Evolutionary conservation across 2,329 filamentous ascomycete species (phyloP).

Genomic region (Hypomyces rosellus): DNA sequence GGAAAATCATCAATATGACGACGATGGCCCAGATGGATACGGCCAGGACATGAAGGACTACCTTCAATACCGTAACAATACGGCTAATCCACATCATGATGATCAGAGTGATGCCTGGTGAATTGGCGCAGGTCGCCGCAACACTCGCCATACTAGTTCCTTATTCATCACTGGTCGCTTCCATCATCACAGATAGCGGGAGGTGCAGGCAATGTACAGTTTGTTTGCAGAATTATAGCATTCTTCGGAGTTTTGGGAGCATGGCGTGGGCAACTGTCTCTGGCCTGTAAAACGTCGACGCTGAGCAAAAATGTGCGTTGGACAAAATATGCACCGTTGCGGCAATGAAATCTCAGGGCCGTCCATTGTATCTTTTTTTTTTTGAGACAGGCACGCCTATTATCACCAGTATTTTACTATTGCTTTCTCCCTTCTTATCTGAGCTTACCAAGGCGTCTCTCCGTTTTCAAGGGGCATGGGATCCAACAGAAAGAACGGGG

Average conservation of each 20-base stretch:
- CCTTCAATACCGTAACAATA: constrained; percentile 32
- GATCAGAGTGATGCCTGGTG: constrained; percentile 41
- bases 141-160: not conserved
- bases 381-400: no score
- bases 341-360: not conserved
- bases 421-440: no score
- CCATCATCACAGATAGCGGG: constrained; percentile 8
- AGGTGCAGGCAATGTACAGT: constrained; percentile 13
- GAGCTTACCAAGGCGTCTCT: no score
- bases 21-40: constrained; percentile 34
- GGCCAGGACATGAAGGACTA: constrained; percentile 35
- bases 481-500: not conserved
- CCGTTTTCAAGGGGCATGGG: not conserved
- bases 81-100: constrained; percentile 24
- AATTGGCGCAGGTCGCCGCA: constrained; percentile 13
- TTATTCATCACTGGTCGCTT: constrained; percentile 15
- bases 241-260: constrained; percentile 30
- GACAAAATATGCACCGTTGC: constrained; percentile 6
- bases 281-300: constrained; percentile 16
- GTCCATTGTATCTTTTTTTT: no score
- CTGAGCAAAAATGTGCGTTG: constrained; percentile 15
- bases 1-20: constrained; percentile 30
- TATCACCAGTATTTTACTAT: no score
- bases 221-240: constrained; percentile 24
- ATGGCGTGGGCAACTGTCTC: constrained; percentile 15